Evolutionary conservation across 2,329 filamentous ascomycete genomes (phyloP).

Genomic region (Moelleriella libera): DNA sequence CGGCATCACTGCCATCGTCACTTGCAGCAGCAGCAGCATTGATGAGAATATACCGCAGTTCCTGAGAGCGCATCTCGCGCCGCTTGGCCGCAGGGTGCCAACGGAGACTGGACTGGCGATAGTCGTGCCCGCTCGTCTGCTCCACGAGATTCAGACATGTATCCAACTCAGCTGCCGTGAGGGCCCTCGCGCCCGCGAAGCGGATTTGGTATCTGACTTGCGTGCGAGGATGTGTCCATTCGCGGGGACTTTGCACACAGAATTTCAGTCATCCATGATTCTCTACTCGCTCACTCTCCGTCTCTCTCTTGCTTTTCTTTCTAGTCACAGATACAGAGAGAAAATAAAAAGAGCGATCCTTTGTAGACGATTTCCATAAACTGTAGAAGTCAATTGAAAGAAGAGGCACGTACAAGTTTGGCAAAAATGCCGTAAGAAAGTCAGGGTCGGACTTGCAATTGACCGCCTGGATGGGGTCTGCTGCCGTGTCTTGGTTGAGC

Average conservation of each 20-base stretch:
- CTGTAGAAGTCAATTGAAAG: neutral
- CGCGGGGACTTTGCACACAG: neutral
- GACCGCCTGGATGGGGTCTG: neutral
- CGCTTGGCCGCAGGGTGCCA: constrained; percentile 51
- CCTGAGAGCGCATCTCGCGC: constrained; percentile 52
- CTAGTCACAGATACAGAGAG: neutral
- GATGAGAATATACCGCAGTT: constrained; percentile 56
- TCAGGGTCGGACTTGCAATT: constrained; percentile 1
- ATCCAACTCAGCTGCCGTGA: constrained; percentile 29
- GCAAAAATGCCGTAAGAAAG: constrained; percentile 1
- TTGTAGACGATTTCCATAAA: too few relatives aligned
- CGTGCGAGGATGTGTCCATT: constrained; percentile 38
- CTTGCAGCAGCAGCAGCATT: neutral
- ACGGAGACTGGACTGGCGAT: constrained; percentile 44
- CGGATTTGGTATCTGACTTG: constrained; percentile 25
- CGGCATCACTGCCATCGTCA: neutral
- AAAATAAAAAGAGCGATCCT: neutral
- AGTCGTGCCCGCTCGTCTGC: constrained; percentile 48
- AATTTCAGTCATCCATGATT: neutral
- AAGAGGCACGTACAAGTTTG: constrained; percentile 17
- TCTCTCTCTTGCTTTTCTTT: neutral
- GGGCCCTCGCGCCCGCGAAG: constrained; percentile 23
- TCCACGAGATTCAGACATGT: constrained; percentile 45
- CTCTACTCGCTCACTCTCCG: neutral
- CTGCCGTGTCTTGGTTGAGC: neutral